These are phyloP conservation scores for Neurospora crassa DNA, from an alignment of 2,329 filamentous ascomycete genomes.

Conservation along the genomic window DNA sequence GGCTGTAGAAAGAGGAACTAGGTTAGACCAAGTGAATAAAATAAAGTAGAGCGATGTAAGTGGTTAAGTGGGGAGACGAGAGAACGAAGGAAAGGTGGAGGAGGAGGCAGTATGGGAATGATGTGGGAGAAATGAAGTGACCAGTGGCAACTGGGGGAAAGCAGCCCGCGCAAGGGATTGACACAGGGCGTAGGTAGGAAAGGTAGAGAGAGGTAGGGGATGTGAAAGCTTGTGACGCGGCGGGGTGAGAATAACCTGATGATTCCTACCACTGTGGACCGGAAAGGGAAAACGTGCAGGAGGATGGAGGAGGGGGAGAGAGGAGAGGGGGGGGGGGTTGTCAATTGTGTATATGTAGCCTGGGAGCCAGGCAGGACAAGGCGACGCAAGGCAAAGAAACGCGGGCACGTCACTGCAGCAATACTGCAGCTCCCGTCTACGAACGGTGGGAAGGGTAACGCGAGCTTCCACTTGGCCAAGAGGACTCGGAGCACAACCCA, in stretches of 20 bases:
- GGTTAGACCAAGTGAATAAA: slow-evolving; percentile 28
- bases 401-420: slow-evolving; percentile 13
- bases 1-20: slow-evolving; percentile 33
- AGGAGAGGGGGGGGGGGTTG: slow-evolving; percentile 23
- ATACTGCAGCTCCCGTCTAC: slow-evolving; percentile 10
- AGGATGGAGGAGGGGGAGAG: slow-evolving; percentile 28
- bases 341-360: slow-evolving; percentile 17
- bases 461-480: slow-evolving; percentile 6
- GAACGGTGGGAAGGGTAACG: slow-evolving; percentile 13
- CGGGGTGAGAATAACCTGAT: slow-evolving; percentile 25
- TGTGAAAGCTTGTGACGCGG: slow-evolving; percentile 28
- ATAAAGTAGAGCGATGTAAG: slow-evolving; percentile 10
- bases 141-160: slow-evolving; percentile 18
- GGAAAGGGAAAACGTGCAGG: slow-evolving; percentile 36
- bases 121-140: slow-evolving; percentile 15
- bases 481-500: slow-evolving; percentile 10
- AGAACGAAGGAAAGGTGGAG: slow-evolving; percentile 13
- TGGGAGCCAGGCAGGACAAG: slow-evolving; percentile 21
- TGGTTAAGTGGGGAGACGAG: slow-evolving; percentile 14
- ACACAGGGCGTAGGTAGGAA: slow-evolving; percentile 17
- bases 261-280: slow-evolving; percentile 27
- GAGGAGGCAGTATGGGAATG: slow-evolving; percentile 4
- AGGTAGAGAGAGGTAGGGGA: slow-evolving; percentile 17
- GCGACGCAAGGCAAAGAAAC: slow-evolving; percentile 17
- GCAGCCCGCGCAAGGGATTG: slow-evolving; percentile 8